Evolutionary conservation across 2,329 filamentous ascomycete genomes (phyloP).

Genomic region (Conoideocrella luteorostrata): DNA sequence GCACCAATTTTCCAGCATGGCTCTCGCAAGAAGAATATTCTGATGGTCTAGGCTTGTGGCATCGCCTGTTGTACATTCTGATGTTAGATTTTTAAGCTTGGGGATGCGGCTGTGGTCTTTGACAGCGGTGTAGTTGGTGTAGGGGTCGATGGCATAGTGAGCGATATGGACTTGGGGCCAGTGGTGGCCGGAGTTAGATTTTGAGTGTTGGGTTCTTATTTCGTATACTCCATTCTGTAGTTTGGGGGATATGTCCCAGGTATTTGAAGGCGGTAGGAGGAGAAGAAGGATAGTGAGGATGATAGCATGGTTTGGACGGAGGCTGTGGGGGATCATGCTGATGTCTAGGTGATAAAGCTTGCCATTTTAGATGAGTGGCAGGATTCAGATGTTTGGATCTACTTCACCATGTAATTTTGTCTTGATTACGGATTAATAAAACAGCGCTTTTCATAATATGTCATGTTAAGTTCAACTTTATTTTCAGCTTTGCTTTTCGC

Average conservation of each 20-base stretch:
- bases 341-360: too few species aligned
- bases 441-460: too few species aligned
- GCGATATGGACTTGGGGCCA: not conserved
- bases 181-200: too few species aligned
- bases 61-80: not conserved
- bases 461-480: too few species aligned
- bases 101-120: not conserved
- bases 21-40: not conserved
- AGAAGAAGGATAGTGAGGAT: not conserved
- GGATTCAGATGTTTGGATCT: too few species aligned
- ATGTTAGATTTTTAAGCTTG: not conserved
- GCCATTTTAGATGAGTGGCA: too few species aligned
- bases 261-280: too few species aligned
- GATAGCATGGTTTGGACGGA: too few species aligned
- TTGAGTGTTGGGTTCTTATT: not conserved
- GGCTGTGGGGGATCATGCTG: too few species aligned
- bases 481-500: too few species aligned
- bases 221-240: constrained; percentile 2
- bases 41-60: not conserved
- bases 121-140: not conserved
- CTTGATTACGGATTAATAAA: too few species aligned
- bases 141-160: constrained; percentile 2
- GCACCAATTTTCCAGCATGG: constrained; percentile 10
- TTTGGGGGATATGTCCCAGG: not conserved
- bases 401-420: too few species aligned